Conservation (phyloP, 805 yeast species). For the Metschnikowia bowlesiae region DNA sequence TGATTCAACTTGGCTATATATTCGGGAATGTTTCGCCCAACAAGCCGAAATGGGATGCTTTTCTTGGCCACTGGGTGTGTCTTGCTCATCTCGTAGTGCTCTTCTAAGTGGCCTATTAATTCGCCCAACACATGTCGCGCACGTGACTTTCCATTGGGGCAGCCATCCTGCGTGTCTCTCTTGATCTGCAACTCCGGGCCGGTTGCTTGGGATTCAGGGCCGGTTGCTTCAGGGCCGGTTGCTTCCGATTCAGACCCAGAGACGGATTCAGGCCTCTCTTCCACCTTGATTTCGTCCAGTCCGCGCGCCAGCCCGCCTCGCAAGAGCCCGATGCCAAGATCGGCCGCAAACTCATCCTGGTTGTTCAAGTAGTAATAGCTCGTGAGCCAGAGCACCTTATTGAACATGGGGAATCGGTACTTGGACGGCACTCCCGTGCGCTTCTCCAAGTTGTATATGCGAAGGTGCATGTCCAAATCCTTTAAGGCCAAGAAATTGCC, state of each 20-base stretch:
- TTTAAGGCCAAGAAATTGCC: slow-evolving; percentile 76
- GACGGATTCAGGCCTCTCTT: too few relatives aligned
- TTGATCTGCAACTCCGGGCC: background rate
- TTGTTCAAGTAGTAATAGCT: slow-evolving; percentile 40
- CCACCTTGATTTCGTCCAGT: too few relatives aligned
- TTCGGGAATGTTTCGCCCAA: slow-evolving; percentile 25
- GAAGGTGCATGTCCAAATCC: slow-evolving; percentile 59
- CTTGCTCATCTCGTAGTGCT: slow-evolving; percentile 32
- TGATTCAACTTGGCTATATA: slow-evolving; percentile 15
- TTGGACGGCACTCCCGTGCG: slow-evolving; percentile 68
- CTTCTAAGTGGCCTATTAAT: slow-evolving; percentile 23
- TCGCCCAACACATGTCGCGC: slow-evolving; percentile 6
- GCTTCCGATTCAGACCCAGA: too few relatives aligned
- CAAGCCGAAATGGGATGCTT: slow-evolving; percentile 28
- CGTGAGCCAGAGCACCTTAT: slow-evolving; percentile 64
- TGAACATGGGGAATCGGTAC: slow-evolving; percentile 76
- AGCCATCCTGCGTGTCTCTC: background rate
- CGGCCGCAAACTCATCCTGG: slow-evolving; percentile 17
- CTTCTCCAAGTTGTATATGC: slow-evolving; percentile 58
- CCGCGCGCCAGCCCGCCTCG: background rate
- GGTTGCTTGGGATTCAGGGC: too few relatives aligned
- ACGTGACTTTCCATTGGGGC: background rate
- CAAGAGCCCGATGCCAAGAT: slow-evolving; percentile 2
- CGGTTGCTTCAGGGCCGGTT: too few relatives aligned
- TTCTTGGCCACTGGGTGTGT: slow-evolving; percentile 29